Evolutionary conservation across 176 grass and related monocot species (phyloP), one percentile per base, ranked within the genome.

Genomic region (Eleusine indica): DNA sequence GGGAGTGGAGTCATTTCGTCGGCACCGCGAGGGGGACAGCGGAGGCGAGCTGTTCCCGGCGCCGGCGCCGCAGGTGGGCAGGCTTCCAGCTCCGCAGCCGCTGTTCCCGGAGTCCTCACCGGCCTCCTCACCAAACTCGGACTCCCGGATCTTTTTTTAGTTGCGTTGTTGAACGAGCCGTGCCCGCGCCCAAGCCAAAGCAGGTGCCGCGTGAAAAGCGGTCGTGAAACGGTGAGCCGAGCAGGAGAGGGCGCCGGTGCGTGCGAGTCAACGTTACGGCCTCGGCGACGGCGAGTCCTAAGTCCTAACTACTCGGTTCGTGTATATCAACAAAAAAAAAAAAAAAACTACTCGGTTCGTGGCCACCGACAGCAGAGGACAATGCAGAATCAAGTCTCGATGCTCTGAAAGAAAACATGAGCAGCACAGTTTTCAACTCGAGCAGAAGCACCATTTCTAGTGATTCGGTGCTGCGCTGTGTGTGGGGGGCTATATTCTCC

Each of bases 251-350:
- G 4, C 60, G 60, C 22, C 61, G 3, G 22, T 13, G 32, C 51
- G 48, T 21, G 32, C 39, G 63, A 30, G 65, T 70, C 74, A 85
- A 77, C 65, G 64, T 70, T 16, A 35, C 64, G 11, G 16, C 39
- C 37, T 84, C 65, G 73, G 73, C 21, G 21, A 22, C 64, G 10
- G 64, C 21, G 49, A 35, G 44, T 56, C 81, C 71, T 63, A 64
- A 44, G 25, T 25, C 25, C 25, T 25, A 25, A 25, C 25, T 25
- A 25, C 25, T 25, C 25, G 25, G 25, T 25, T 25, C 25, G 25
- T 25, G 25, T 25, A 25, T 25, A 25, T 25, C 25, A 25, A 25
- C 0, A 25, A 25, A 25, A 25, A 25, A 25, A 25, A 25, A 25
- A 25, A 25, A 25, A 25, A 25, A 25, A 25, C 30, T 44, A 13